Evolutionary conservation across 2,329 filamentous ascomycete genomes (phyloP).

Genomic region (Microdochium trichocladiopsis): DNA sequence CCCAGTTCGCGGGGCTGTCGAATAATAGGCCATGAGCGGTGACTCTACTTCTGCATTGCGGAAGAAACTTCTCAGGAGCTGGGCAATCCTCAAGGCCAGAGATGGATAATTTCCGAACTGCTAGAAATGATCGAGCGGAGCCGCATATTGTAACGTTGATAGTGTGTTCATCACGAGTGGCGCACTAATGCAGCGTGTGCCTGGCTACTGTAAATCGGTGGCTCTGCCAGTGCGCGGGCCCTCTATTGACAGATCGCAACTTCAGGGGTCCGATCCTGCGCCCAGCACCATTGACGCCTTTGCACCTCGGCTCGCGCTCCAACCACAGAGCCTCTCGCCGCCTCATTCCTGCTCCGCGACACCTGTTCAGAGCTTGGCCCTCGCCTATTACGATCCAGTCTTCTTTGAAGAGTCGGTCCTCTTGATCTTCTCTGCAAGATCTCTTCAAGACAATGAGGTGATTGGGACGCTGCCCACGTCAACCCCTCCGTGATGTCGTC

Average conservation of each 20-base stretch:
- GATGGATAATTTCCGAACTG: too few relatives aligned
- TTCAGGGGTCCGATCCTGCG: background rate
- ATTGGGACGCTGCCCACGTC: background rate
- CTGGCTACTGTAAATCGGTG: background rate
- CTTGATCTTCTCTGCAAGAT: background rate
- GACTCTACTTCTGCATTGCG: too few relatives aligned
- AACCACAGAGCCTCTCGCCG: background rate
- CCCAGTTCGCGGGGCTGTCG: too few relatives aligned
- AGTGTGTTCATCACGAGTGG: too few relatives aligned
- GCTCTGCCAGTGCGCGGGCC: background rate
- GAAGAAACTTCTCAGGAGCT: too few relatives aligned
- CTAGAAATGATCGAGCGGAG: too few relatives aligned
- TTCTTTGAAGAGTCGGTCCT: too few relatives aligned
- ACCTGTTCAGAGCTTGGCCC: background rate
- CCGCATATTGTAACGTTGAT: too few relatives aligned
- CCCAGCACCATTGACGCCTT: background rate
- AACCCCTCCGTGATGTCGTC: constrained; percentile 31
- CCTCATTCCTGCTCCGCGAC: background rate
- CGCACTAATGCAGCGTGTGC: background rate
- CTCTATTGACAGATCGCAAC: background rate
- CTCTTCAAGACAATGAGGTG: background rate
- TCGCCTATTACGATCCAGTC: background rate
- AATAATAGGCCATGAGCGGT: too few relatives aligned
- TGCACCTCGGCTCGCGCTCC: background rate
- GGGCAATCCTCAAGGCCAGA: too few relatives aligned